phyloP scores from a whole-genome alignment of 1,284 basidiomycete genomes.

The Irpex sp. region DNA sequence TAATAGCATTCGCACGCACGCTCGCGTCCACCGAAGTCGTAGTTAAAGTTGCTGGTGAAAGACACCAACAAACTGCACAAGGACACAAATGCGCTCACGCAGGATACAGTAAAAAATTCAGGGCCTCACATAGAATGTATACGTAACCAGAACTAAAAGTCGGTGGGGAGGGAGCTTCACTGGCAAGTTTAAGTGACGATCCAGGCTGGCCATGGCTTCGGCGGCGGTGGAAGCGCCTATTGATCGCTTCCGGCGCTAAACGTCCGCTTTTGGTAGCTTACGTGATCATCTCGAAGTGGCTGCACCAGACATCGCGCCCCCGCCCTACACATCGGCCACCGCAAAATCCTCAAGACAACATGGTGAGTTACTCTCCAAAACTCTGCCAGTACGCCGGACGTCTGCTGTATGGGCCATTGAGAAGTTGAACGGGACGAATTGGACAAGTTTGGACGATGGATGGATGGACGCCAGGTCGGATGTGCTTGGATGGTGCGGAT shows the following conservation, averaged over 20 bases:
- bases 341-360: slow-evolving; percentile 32
- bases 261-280: slow-evolving; percentile 10
- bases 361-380: slow-evolving; percentile 27
- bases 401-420: slow-evolving; percentile 6
- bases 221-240: neutral
- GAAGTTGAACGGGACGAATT: slow-evolving; percentile 24
- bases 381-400: slow-evolving; percentile 19
- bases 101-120: no score
- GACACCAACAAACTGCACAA: no score
- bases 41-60: no score
- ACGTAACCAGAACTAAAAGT: no score
- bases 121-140: no score
- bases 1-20: no score
- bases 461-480: slow-evolving; percentile 23
- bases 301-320: slow-evolving; percentile 1
- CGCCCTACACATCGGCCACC: slow-evolving; percentile 22
- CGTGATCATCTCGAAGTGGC: slow-evolving; percentile 7
- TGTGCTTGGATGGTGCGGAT: slow-evolving; percentile 22
- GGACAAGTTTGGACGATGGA: slow-evolving; percentile 27
- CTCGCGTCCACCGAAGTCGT: no score
- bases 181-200: no score
- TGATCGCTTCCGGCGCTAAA: neutral
- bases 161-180: no score
- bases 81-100: no score
- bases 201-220: no score